Conservation (phyloP, 352 stramenopile genomes). For the Ophiocytium majus region DNA sequence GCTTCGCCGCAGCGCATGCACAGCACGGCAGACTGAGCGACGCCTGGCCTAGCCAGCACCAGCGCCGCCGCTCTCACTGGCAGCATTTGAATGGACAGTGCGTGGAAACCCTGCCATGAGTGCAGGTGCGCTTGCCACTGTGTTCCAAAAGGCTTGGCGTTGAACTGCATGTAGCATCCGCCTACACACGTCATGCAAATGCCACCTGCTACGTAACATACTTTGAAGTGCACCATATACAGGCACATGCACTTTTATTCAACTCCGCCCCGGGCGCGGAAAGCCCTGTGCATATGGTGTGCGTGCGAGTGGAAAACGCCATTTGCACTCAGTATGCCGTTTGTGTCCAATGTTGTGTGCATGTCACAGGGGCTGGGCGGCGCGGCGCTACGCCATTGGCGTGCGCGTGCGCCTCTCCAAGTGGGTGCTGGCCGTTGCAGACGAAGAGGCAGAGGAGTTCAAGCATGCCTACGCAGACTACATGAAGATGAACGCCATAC, state of each 20-base stretch:
- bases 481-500: no score
- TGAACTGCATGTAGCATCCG: not conserved
- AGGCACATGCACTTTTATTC: no score
- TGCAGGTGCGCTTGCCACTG: no score
- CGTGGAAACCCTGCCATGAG: no score
- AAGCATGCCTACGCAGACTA: not conserved
- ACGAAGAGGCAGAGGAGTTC: conserved; percentile 9
- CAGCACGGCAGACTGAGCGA: no score
- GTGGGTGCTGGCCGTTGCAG: not conserved
- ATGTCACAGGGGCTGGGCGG: not conserved
- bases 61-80: no score
- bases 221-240: no score
- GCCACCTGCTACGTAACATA: no score
- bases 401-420: not conserved
- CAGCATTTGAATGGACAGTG: no score
- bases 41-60: no score
- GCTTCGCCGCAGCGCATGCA: no score
- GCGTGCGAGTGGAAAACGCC: not conserved
- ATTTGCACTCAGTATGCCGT: not conserved
- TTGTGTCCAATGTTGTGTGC: not conserved
- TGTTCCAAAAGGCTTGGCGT: not conserved
- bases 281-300: not conserved
- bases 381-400: not conserved
- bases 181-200: not conserved
- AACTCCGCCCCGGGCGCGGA: no score